These are phyloP conservation scores for Russula compacta DNA, from an alignment of 768 basidiomycete genomes.

Conservation along the genomic window DNA sequence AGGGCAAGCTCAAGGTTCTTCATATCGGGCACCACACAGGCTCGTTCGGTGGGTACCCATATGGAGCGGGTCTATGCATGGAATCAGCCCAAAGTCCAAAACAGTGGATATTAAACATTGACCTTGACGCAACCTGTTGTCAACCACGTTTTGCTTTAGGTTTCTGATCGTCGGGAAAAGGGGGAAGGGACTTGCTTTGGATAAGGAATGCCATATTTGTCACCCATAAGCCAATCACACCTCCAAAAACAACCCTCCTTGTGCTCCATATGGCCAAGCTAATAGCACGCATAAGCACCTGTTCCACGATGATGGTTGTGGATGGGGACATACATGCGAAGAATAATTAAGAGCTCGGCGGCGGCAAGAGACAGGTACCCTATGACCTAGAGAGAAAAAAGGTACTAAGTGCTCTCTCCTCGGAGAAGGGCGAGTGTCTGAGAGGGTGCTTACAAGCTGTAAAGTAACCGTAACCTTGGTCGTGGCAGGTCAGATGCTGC, in stretches of 20 bases:
- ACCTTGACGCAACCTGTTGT: neutral
- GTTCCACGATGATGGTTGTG: neutral
- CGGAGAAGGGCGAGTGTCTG: neutral
- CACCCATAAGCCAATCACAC: neutral
- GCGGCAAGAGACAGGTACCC: neutral
- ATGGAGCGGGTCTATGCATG: neutral
- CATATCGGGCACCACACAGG: neutral
- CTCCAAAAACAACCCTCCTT: neutral
- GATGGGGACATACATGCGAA: conserved; percentile 5
- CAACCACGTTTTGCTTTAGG: neutral
- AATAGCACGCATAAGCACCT: neutral
- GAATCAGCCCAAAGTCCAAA: neutral
- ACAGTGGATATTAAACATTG: neutral
- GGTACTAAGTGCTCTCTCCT: neutral
- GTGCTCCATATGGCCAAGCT: conserved; percentile 3
- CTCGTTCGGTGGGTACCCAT: neutral
- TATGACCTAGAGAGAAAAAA: neutral
- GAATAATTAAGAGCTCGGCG: neutral
- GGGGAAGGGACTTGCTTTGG: neutral
- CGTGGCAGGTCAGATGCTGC: too few relatives aligned
- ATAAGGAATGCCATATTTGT: neutral
- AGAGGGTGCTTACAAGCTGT: neutral
- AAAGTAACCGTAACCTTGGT: too few relatives aligned
- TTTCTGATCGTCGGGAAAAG: too few relatives aligned
- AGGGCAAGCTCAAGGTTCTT: neutral